Conservation (phyloP, 768 basidiomycete species). For the Heimioporus sp. region DNA sequence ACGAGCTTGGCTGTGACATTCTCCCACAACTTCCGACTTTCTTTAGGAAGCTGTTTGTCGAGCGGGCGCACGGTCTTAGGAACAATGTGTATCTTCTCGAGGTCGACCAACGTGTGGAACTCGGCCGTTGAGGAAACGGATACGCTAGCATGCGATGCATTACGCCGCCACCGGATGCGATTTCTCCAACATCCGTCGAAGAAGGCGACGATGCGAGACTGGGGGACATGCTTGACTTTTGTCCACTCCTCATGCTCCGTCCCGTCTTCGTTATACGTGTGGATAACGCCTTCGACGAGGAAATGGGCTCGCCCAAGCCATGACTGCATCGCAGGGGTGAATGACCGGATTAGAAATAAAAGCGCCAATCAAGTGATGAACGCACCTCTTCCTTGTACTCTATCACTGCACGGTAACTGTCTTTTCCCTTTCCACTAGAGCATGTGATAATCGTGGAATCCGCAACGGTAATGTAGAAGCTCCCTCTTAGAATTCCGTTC, state of each 20-base stretch:
- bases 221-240: slow-evolving; percentile 88
- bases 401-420: slow-evolving; percentile 75
- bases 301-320: slow-evolving; percentile 91
- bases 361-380: slow-evolving; percentile 3
- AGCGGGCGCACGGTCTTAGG: slow-evolving; percentile 87
- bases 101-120: slow-evolving; percentile 70
- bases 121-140: slow-evolving; percentile 47
- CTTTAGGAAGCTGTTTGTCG: slow-evolving; percentile 70
- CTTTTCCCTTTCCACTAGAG: slow-evolving; percentile 58
- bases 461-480: slow-evolving; percentile 85
- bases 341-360: not conserved
- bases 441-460: slow-evolving; percentile 84
- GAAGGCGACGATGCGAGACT: slow-evolving; percentile 68
- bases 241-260: slow-evolving; percentile 70
- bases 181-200: slow-evolving; percentile 91
- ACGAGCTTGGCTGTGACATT: slow-evolving; percentile 71
- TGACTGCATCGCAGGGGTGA: slow-evolving; percentile 41
- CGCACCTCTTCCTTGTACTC: slow-evolving; percentile 96
- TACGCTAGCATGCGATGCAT: slow-evolving; percentile 46
- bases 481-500: slow-evolving; percentile 89
- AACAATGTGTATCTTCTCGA: slow-evolving; percentile 63
- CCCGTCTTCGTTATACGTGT: slow-evolving; percentile 69
- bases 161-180: slow-evolving; percentile 74
- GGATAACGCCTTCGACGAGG: slow-evolving; percentile 85
- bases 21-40: slow-evolving; percentile 89